phyloP scores from a whole-genome alignment of 148 eudicot species.

The Euryodendron excelsum region DNA sequence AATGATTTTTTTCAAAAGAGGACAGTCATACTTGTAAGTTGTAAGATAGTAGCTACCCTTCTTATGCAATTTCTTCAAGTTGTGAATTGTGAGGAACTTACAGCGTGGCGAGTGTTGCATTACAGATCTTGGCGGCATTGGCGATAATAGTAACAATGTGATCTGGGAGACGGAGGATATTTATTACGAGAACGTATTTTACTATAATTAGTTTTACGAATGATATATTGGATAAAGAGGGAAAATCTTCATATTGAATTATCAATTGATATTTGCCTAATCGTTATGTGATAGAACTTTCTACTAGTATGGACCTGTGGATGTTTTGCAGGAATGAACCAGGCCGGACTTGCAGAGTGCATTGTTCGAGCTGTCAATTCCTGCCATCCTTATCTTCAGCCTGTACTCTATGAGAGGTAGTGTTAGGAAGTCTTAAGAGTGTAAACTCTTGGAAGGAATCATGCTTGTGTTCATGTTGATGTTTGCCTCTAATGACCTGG shows the following conservation, averaged over 20 bases:
- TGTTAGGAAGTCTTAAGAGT: background rate
- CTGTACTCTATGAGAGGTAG: constrained; percentile 92
- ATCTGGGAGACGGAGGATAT: background rate
- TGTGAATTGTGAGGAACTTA: background rate
- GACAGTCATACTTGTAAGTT: background rate
- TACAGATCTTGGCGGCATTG: background rate
- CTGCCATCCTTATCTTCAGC: constrained; percentile 89
- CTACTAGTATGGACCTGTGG: background rate
- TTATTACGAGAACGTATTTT: too few species aligned
- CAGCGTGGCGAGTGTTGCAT: background rate
- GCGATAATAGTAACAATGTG: background rate
- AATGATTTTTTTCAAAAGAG: background rate
- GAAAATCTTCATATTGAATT: background rate
- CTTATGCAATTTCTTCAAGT: constrained; percentile 1
- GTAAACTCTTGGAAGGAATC: background rate
- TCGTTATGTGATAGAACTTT: background rate
- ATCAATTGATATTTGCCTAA: background rate
- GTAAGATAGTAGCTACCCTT: background rate
- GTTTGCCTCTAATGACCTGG: background rate
- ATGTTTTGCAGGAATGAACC: constrained; percentile 46
- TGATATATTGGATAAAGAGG: background rate
- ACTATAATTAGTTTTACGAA: too few species aligned
- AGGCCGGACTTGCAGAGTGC: constrained; percentile 95
- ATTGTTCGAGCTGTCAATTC: constrained; percentile 87
- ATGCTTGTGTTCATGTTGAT: background rate